phyloP scores from a whole-genome alignment of 352 stramenopile genomes.

The Phytopythium mirpurense region DNA sequence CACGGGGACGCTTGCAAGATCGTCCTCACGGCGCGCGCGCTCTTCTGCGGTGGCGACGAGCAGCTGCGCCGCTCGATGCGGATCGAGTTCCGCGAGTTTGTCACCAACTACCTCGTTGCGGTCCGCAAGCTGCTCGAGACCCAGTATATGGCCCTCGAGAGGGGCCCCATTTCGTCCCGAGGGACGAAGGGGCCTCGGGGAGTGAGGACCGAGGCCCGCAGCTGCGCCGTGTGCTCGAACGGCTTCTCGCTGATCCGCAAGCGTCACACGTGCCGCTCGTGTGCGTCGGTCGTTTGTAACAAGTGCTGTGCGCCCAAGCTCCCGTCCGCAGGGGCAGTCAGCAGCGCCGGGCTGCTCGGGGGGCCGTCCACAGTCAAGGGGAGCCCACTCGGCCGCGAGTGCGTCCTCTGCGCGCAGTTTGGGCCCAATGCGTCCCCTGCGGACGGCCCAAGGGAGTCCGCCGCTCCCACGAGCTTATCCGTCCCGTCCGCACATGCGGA shows the following conservation, averaged over 20 bases:
- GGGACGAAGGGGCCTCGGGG: too few relatives aligned
- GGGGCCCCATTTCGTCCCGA: too few relatives aligned
- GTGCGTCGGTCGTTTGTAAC: slow-evolving; percentile 43
- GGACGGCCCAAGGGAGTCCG: too few relatives aligned
- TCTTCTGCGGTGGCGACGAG: slow-evolving; percentile 27
- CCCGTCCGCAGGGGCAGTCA: not conserved
- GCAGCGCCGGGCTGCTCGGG: slow-evolving; percentile 6
- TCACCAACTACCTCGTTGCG: slow-evolving; percentile 42
- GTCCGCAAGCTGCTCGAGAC: slow-evolving; percentile 48
- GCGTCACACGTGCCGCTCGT: slow-evolving; percentile 49
- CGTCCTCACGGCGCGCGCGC: slow-evolving; percentile 55
- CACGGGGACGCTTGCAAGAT: slow-evolving; percentile 58
- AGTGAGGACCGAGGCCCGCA: slow-evolving; percentile 30
- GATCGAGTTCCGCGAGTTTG: slow-evolving; percentile 61
- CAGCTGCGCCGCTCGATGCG: slow-evolving; percentile 21
- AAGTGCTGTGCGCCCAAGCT: slow-evolving; percentile 32
- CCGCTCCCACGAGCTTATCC: slow-evolving; percentile 7
- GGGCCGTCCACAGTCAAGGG: too few relatives aligned
- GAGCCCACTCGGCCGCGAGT: too few relatives aligned
- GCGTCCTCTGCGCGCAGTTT: slow-evolving; percentile 62
- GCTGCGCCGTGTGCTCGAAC: slow-evolving; percentile 51
- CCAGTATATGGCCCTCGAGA: too few relatives aligned
- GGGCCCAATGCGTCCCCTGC: slow-evolving; percentile 27
- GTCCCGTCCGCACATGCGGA: slow-evolving; percentile 8
- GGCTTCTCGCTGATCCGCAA: slow-evolving; percentile 63